These are phyloP conservation scores for Gaultheria prostrata DNA, from an alignment of 148 eudicot species.

Conservation along the genomic window DNA sequence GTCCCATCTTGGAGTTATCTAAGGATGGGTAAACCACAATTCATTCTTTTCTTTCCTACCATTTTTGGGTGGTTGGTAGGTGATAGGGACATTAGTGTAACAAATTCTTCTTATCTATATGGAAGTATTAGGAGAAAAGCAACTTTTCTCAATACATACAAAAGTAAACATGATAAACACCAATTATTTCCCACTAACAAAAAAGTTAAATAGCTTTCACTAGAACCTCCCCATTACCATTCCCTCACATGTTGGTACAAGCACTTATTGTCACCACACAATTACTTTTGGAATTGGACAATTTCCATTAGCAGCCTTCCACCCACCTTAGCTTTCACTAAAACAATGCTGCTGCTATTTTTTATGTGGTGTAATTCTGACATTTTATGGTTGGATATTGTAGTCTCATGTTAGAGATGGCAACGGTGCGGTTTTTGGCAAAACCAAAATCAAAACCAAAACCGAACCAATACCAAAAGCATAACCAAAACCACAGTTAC, in stretches of 20 bases:
- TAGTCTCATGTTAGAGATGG: no score
- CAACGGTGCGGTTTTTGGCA: no score
- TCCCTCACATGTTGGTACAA: background rate
- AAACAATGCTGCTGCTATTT: no score
- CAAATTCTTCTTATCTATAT: background rate
- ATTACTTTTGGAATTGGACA: no score
- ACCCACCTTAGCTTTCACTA: no score
- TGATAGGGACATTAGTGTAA: background rate
- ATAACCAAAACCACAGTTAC: no score
- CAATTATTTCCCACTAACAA: conserved; percentile 1
- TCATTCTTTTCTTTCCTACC: background rate
- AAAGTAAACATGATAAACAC: background rate
- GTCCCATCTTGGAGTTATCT: background rate
- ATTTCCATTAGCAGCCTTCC: no score
- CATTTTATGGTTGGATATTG: no score
- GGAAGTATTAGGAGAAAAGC: background rate
- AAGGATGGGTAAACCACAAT: background rate
- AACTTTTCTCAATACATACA: background rate
- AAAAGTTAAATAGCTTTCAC: background rate
- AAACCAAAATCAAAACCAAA: no score
- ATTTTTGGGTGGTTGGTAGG: background rate
- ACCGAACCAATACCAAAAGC: no score
- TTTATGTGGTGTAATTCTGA: no score
- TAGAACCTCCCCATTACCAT: background rate
- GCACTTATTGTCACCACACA: background rate